A percentile compares a stretch with the other conserved stretches of the same genome.
Conservation (phyloP, 139 green algal genomes). For the Eudorina sp. region DNA sequence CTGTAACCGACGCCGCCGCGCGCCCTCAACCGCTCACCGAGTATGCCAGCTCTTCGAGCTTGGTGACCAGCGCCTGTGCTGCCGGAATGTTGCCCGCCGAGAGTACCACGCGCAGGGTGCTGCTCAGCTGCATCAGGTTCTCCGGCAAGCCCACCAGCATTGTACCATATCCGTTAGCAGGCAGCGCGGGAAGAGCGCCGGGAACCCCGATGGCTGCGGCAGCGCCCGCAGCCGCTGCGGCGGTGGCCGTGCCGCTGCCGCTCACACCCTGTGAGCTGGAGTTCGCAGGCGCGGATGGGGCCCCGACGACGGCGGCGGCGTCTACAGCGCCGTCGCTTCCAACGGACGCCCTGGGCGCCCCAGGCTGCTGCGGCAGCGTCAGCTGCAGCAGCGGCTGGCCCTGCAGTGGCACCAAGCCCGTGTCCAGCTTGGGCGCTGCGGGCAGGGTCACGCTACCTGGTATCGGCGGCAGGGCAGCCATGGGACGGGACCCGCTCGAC, state of each 20-base stretch:
- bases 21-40: conserved; percentile 13
- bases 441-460: no score
- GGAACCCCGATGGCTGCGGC: no score
- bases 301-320: not conserved
- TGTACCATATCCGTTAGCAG: not conserved
- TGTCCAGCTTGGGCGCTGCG: no score
- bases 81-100: not conserved
- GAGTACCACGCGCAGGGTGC: conserved; percentile 24
- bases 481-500: not conserved
- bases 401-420: no score
- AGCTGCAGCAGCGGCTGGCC: not conserved
- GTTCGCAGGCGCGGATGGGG: not conserved
- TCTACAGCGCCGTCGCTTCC: not conserved
- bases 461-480: no score
- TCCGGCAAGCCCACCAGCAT: conserved; percentile 19
- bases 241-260: not conserved
- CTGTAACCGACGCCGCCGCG: no score
- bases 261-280: not conserved
- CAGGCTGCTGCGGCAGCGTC: not conserved
- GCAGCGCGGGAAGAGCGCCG: not conserved
- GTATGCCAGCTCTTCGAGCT: conserved; percentile 46
- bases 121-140: conserved; percentile 37
- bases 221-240: not conserved
- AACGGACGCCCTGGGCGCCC: not conserved
- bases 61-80: conserved; percentile 29